phyloP scores from a whole-genome alignment of 768 basidiomycete species.

The Tricholoma flavovirens region DNA sequence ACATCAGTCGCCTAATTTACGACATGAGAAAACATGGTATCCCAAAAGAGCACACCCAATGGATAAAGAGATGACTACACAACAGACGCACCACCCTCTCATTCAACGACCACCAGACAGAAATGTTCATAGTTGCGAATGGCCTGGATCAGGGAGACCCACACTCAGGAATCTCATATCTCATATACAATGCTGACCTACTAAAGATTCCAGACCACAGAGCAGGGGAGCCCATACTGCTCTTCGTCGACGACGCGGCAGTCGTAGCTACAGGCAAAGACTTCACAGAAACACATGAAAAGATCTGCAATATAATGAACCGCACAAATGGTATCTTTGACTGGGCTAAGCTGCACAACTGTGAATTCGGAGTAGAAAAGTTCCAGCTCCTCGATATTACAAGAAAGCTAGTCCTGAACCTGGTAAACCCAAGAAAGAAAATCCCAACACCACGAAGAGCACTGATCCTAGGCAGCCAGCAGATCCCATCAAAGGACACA shows the following conservation, averaged over 20 bases:
- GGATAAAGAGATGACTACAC: not conserved
- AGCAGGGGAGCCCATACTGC: constrained; percentile 9
- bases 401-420: too few relatives aligned
- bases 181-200: constrained; percentile 23
- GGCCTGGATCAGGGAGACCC: constrained; percentile 21
- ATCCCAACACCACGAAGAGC: too few relatives aligned
- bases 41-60: constrained; percentile 4
- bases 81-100: not conserved
- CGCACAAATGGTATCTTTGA: too few relatives aligned
- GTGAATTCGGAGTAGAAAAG: too few relatives aligned
- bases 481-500: too few relatives aligned
- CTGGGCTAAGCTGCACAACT: too few relatives aligned
- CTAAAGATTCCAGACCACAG: constrained; percentile 4
- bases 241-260: constrained; percentile 1
- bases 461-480: too few relatives aligned
- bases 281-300: not conserved
- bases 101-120: not conserved
- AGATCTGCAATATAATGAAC: constrained; percentile 2
- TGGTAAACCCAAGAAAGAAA: too few relatives aligned
- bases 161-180: constrained; percentile 18
- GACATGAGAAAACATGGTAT: constrained; percentile 5
- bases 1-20: not conserved
- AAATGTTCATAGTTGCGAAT: not conserved
- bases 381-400: too few relatives aligned
- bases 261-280: not conserved